Conservation (phyloP, 1,139 yeast species). For the Suhomyces taliae region DNA sequence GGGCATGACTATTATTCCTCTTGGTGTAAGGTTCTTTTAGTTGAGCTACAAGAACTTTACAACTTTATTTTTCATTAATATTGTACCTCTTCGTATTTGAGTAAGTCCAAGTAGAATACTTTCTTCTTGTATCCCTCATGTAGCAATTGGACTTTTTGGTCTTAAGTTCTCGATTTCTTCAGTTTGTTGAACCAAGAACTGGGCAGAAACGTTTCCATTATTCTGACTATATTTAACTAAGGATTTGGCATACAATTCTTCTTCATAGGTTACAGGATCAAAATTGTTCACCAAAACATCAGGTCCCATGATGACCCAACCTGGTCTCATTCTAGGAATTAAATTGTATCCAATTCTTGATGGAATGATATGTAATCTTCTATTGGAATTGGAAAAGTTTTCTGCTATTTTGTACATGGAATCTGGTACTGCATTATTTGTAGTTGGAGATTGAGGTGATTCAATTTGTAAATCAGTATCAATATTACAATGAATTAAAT, state of each 20-base stretch:
- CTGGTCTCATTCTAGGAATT: conserved; percentile 73
- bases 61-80: background rate
- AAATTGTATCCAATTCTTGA: conserved; percentile 57
- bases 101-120: background rate
- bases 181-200: conserved; percentile 59
- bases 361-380: conserved; percentile 84
- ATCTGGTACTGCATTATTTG: conserved; percentile 58
- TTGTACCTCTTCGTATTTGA: too few relatives aligned
- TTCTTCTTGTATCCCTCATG: background rate
- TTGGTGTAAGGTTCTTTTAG: too few relatives aligned
- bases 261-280: conserved; percentile 32
- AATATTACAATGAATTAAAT: conserved; percentile 86
- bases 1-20: too few relatives aligned
- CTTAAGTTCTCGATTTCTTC: conserved; percentile 75
- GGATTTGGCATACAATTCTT: conserved; percentile 36
- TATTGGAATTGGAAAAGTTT: conserved; percentile 78
- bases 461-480: conserved; percentile 81
- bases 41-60: background rate
- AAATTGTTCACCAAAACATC: conserved; percentile 77
- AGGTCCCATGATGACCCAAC: conserved; percentile 92
- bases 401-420: conserved; percentile 83
- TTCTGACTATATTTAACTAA: conserved; percentile 27
- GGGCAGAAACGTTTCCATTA: conserved; percentile 23
- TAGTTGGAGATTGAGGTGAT: conserved; percentile 24
- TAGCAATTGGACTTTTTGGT: conserved; percentile 70